Conservation (phyloP, 2,329 filamentous ascomycete species). For the Apiospora koreana region DNA sequence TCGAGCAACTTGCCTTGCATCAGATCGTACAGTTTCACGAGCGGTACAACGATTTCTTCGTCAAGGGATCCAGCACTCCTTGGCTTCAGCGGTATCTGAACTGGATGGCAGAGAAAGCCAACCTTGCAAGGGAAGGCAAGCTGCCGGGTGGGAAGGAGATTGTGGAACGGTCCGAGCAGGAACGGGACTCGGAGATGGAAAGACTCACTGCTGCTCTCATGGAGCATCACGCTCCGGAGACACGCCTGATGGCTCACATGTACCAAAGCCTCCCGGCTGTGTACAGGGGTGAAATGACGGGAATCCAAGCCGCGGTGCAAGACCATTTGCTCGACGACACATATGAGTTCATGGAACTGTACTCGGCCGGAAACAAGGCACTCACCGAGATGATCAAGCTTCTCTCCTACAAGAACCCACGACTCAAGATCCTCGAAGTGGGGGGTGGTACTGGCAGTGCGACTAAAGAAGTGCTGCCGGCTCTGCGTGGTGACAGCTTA, state of each 20-base stretch:
- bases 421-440: conserved; percentile 3
- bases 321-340: conserved; percentile 26
- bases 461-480: background rate
- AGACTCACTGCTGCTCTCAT: no score
- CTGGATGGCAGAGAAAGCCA: background rate
- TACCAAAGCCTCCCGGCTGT: conserved; percentile 18
- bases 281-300: conserved; percentile 29
- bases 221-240: no score
- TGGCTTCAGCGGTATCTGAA: background rate
- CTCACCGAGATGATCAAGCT: conserved; percentile 1
- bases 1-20: background rate
- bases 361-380: conserved; percentile 18
- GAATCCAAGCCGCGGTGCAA: conserved; percentile 30
- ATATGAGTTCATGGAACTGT: conserved; percentile 33
- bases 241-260: no score
- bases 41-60: background rate
- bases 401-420: conserved; percentile 2
- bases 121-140: no score
- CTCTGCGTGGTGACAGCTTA: background rate
- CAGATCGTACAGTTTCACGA: background rate
- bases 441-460: conserved; percentile 9
- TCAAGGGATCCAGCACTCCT: background rate
- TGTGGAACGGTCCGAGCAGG: no score
- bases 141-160: no score
- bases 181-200: no score